Evolutionary conservation across 352 stramenopile species (phyloP).

Genomic region (Phytophthora melonis): DNA sequence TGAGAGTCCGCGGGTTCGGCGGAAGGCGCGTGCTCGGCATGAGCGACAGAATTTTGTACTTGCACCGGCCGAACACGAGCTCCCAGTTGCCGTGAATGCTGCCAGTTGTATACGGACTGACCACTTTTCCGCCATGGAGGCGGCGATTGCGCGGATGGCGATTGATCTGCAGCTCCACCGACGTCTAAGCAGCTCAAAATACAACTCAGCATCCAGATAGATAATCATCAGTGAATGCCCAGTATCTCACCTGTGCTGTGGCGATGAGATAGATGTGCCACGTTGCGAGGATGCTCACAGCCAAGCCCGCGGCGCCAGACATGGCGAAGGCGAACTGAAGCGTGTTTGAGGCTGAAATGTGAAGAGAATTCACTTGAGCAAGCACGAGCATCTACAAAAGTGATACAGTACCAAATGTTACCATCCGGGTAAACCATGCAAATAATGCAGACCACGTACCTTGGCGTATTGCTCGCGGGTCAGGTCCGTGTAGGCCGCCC

Average conservation of each 20-base stretch:
- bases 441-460: slow-evolving; percentile 13
- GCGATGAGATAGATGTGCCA: slow-evolving; percentile 82
- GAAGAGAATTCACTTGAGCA: slow-evolving; percentile 23
- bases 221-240: not conserved
- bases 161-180: slow-evolving; percentile 86
- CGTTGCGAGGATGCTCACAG: slow-evolving; percentile 66
- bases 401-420: no score
- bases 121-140: slow-evolving; percentile 54
- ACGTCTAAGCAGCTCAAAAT: slow-evolving; percentile 57
- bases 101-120: slow-evolving; percentile 73
- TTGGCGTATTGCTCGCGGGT: slow-evolving; percentile 62
- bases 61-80: slow-evolving; percentile 72
- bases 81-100: slow-evolving; percentile 84
- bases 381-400: slow-evolving; percentile 35
- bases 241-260: slow-evolving; percentile 74
- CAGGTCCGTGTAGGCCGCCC: slow-evolving; percentile 63
- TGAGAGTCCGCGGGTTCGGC: slow-evolving; percentile 31
- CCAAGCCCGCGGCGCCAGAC: slow-evolving; percentile 61
- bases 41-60: slow-evolving; percentile 66
- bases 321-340: slow-evolving; percentile 83
- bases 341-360: slow-evolving; percentile 37
- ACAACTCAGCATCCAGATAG: slow-evolving; percentile 1
- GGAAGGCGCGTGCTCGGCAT: slow-evolving; percentile 61
- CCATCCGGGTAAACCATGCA: no score
- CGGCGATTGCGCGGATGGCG: slow-evolving; percentile 59